A percentile compares a stretch with the other conserved stretches of the same genome.
These are phyloP conservation scores for Mycosphaerella arachidis DNA, from an alignment of 2,329 filamentous ascomycete species.

Conservation along the genomic window DNA sequence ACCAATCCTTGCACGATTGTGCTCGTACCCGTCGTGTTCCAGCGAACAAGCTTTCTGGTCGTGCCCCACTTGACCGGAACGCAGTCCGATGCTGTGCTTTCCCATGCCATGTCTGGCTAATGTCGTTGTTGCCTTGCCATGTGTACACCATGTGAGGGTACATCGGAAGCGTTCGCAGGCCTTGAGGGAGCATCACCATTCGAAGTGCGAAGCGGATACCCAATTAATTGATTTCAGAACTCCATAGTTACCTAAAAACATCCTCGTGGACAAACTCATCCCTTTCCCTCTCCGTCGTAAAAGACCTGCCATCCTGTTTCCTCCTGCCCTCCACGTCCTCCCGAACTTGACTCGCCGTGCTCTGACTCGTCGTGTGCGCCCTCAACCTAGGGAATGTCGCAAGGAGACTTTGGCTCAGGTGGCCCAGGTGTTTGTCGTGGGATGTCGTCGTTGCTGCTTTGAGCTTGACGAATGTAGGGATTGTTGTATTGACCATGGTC, in stretches of 20 bases:
- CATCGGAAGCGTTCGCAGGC: neutral
- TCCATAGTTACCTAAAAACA: neutral
- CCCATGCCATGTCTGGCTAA: neutral
- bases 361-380: neutral
- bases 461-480: neutral
- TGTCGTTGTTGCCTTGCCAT: neutral
- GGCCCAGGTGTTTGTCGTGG: constrained; percentile 1
- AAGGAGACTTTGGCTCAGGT: constrained; percentile 5
- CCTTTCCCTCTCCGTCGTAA: neutral
- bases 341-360: neutral
- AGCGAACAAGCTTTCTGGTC: too few relatives aligned
- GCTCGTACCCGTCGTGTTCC: too few relatives aligned
- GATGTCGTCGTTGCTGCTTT: neutral
- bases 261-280: neutral
- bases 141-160: neutral
- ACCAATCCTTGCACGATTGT: too few relatives aligned
- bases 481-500: neutral
- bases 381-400: neutral
- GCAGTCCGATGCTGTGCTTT: neutral
- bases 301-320: neutral
- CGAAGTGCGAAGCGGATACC: neutral
- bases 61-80: too few relatives aligned
- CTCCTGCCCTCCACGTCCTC: neutral
- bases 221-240: neutral
- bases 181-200: too few relatives aligned